A percentile compares a stretch with the other conserved stretches of the same genome.
phyloP scores from a whole-genome alignment of 768 basidiomycete genomes.

The Gloeopeniophorella convolvens region DNA sequence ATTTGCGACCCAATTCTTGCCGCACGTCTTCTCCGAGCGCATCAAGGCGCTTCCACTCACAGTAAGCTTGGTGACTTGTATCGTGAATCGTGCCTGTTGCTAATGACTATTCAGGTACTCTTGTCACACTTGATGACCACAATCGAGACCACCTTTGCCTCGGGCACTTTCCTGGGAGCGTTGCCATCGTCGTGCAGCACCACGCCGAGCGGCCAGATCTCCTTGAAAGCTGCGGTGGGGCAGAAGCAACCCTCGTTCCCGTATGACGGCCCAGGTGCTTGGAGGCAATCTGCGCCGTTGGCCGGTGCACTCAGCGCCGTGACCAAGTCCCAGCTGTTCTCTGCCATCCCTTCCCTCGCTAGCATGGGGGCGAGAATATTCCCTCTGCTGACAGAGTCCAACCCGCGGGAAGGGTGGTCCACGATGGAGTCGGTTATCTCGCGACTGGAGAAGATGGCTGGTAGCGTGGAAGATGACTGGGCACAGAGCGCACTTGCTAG shows the following conservation, averaged over 20 bases:
- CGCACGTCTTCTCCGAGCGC: conserved; percentile 46
- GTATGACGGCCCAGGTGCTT: conserved; percentile 3
- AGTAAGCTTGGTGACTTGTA: conserved; percentile 27
- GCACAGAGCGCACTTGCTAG: conserved; percentile 23
- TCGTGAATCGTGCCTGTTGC: background rate
- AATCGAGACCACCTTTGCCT: conserved; percentile 48
- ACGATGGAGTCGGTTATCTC: conserved; percentile 20
- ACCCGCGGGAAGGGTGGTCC: conserved; percentile 24
- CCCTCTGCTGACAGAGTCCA: conserved; percentile 24
- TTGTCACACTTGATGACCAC: conserved; percentile 34
- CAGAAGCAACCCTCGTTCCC: conserved; percentile 11
- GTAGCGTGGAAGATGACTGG: conserved; percentile 27
- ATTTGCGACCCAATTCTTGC: conserved; percentile 53
- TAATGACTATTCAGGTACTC: conserved; percentile 24
- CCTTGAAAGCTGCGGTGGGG: background rate
- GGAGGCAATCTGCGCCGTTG: conserved; percentile 14
- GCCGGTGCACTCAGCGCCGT: conserved; percentile 18
- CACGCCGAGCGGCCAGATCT: conserved; percentile 14
- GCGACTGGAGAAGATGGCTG: conserved; percentile 22
- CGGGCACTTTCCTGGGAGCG: conserved; percentile 47
- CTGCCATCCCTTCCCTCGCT: conserved; percentile 24
- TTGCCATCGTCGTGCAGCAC: conserved; percentile 32
- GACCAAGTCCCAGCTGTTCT: conserved; percentile 20
- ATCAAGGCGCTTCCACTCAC: conserved; percentile 56
- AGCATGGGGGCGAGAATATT: conserved; percentile 22